These are phyloP conservation scores for Talaromyces amestolkiae DNA, from an alignment of 2,329 filamentous ascomycete species.

Conservation along the genomic window DNA sequence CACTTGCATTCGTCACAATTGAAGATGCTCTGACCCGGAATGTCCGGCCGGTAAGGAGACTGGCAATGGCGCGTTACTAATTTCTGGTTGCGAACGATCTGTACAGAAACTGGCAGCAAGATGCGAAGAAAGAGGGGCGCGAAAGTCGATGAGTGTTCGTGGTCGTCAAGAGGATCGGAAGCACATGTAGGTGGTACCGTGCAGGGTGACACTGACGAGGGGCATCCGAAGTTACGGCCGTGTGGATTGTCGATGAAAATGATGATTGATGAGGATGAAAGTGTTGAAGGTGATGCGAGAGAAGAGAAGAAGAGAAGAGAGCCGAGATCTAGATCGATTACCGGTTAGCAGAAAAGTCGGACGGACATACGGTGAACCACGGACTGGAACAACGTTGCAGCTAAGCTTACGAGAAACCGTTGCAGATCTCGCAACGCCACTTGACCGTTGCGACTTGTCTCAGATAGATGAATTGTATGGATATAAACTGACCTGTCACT, in stretches of 20 bases:
- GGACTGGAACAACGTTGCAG: slow-evolving; percentile 3
- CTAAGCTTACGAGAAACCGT: background rate
- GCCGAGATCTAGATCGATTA: too few species aligned
- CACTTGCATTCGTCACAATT: background rate
- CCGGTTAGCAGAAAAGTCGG: background rate
- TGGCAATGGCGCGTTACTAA: background rate
- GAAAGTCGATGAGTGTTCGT: background rate
- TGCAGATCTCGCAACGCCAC: slow-evolving; percentile 7
- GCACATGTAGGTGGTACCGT: background rate
- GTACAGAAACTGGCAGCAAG: background rate
- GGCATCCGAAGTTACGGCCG: background rate
- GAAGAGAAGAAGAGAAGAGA: background rate
- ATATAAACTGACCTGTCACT: background rate
- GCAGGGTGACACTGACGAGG: slow-evolving; percentile 3
- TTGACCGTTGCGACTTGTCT: background rate
- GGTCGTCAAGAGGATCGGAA: background rate
- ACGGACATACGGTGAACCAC: background rate
- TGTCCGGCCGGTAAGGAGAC: background rate
- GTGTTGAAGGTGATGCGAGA: background rate
- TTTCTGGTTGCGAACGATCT: background rate
- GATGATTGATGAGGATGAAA: background rate
- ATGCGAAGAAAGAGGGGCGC: background rate
- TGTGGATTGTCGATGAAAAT: background rate
- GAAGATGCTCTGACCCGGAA: background rate
- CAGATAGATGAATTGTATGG: background rate